phyloP scores from a whole-genome alignment of 306 rosid species.

The Delonix regia region DNA sequence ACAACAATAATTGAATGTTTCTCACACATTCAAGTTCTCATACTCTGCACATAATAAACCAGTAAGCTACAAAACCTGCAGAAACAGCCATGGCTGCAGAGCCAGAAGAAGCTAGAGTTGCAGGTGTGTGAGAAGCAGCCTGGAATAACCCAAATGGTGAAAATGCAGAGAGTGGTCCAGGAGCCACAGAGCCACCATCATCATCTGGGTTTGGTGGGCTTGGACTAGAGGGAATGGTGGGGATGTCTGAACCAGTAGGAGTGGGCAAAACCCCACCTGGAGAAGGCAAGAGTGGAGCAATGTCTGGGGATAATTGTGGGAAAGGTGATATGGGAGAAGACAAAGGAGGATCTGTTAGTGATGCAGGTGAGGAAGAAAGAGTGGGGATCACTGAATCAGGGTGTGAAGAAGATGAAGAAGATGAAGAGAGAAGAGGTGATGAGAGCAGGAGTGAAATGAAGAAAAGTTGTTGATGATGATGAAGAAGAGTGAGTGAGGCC shows the following conservation, averaged over 20 bases:
- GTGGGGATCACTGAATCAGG: constrained; percentile 45
- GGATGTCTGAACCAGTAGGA: constrained; percentile 62
- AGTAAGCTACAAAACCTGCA: constrained; percentile 48
- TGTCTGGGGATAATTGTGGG: constrained; percentile 77
- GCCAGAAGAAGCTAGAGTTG: not conserved
- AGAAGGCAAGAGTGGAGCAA: constrained; percentile 87
- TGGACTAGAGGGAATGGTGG: constrained; percentile 89
- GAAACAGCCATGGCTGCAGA: constrained; percentile 37
- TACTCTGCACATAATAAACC: constrained; percentile 35
- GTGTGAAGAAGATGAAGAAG: constrained; percentile 32
- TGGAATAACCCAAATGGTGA: constrained; percentile 63
- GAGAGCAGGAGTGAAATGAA: constrained; percentile 55
- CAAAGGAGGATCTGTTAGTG: constrained; percentile 42
- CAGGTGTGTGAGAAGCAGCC: constrained; percentile 48
- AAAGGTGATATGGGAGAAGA: constrained; percentile 40
- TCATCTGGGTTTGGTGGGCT: constrained; percentile 94
- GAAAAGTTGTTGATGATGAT: constrained; percentile 41
- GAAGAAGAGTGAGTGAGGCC: constrained; percentile 48
- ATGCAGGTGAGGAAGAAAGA: constrained; percentile 53
- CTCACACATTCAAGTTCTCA: constrained; percentile 44
- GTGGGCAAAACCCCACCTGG: constrained; percentile 65
- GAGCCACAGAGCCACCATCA: constrained; percentile 18
- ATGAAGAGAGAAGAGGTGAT: constrained; percentile 43
- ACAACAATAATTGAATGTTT: constrained; percentile 40
- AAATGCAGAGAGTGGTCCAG: constrained; percentile 62